Evolutionary conservation across 1,284 basidiomycete genomes (phyloP).

Genomic region (Trichosporon inkin): DNA sequence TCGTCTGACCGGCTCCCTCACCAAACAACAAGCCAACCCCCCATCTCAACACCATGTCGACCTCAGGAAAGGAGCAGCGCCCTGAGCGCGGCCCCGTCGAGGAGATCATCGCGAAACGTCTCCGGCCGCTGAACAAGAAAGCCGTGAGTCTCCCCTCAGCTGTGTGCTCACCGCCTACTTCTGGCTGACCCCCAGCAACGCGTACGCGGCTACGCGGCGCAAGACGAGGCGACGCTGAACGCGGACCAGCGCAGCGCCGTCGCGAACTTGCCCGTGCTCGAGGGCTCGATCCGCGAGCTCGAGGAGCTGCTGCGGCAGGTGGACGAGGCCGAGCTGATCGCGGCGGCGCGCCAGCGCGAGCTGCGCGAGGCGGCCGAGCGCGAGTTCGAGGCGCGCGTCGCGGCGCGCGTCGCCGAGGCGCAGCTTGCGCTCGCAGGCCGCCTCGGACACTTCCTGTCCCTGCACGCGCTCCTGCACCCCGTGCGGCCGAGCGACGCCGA

Average conservation of each 20-base stretch:
- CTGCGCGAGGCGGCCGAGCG: slow-evolving; percentile 25
- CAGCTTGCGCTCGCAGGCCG: slow-evolving; percentile 53
- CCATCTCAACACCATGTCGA: neutral
- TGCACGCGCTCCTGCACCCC: slow-evolving; percentile 59
- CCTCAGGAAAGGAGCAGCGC: slow-evolving; percentile 6
- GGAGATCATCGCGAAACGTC: slow-evolving; percentile 69
- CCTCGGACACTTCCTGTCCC: slow-evolving; percentile 62
- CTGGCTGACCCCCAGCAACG: slow-evolving; percentile 57
- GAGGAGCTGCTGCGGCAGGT: slow-evolving; percentile 73
- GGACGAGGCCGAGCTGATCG: slow-evolving; percentile 52
- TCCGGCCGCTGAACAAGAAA: slow-evolving; percentile 73
- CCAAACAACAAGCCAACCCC: neutral
- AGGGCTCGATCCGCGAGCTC: slow-evolving; percentile 71
- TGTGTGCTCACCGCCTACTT: neutral
- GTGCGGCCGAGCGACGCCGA: slow-evolving; percentile 37
- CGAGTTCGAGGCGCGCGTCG: slow-evolving; percentile 15
- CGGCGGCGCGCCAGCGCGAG: slow-evolving; percentile 28
- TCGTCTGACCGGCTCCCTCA: neutral
- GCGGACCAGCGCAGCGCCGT: slow-evolving; percentile 73
- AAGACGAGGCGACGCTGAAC: slow-evolving; percentile 66
- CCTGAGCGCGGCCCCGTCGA: slow-evolving; percentile 58
- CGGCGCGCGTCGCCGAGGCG: slow-evolving; percentile 11
- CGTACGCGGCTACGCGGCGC: slow-evolving; percentile 64
- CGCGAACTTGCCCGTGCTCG: slow-evolving; percentile 65
- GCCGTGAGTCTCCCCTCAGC: slow-evolving; percentile 59